Evolutionary conservation across 2,329 filamentous ascomycete genomes (phyloP), one percentile per base, ranked within the genome.

Genomic region (Orbilia javanica): DNA sequence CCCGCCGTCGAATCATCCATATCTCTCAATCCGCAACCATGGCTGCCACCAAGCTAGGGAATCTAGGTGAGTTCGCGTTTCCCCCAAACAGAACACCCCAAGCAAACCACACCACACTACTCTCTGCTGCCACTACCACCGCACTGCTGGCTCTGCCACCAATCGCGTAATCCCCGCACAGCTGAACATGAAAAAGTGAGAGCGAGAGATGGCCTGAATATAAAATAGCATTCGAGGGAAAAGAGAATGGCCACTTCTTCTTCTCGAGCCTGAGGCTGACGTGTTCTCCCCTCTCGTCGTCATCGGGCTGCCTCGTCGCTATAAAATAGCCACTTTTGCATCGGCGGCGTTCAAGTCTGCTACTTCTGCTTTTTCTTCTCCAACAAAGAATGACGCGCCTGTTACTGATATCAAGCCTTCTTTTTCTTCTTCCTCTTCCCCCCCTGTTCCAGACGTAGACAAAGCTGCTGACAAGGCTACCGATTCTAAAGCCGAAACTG

Each of bases 21-120:
- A n/a, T 39, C 20, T 64, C 18, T 15, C 36, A 15, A 34, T 25
- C 15, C 25, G 6, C 10, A 65, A 53, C 34, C 67, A 78, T 78
- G 74, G 74, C 67, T 53, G 74, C 74, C 52, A 72, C 74, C 34
- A 78, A 78, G 67, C 74, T 78, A 31, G 67, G 67, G 31, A 78
- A 78, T 67, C 62, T 78, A 69, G 74, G 74, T 78, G 62, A 78
- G 74, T 78, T 52, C 52, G 67, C 67, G 62, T 78, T 66, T 44
- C 74, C 34, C 64, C 65, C 65, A 50, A 52, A 52, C 34, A 15
- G 27, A 39, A 39, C 39, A 42, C 34, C 46, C 60, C 60, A 52
- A 65, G n/a, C 46, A 57, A 77, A 69, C 52, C 63, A 44, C n/a
- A 44, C 7, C 39, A 44, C 42, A 44, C 42, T 34, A 34, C 31